Evolutionary conservation across 2,329 filamentous ascomycete species (phyloP), one percentile per base, ranked within the genome.

Genomic region (Aspergillus udagawae): DNA sequence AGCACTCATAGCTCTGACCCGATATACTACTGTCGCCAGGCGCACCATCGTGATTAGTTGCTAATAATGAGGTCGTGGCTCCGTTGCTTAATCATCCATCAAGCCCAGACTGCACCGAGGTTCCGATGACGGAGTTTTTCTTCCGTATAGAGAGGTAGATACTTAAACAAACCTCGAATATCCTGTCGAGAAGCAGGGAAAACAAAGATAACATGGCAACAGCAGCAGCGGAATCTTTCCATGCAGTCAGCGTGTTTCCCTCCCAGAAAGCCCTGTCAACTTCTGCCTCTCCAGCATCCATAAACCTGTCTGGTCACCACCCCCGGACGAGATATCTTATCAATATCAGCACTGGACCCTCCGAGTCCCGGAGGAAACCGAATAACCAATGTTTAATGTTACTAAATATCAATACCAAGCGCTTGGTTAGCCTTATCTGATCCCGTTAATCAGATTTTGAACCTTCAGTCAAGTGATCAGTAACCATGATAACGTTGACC

Each of bases 371-470:
- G 44, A 47, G 21, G 44, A 25, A 47, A 17, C 32, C 32, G 14
- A 38, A 38, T 17, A 38, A 17, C 32, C 12, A 35, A 29, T 29
- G 10, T 29, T 29, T 29, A 29, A 29, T 29, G 28, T 29, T 29
- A 29, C 28, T 10, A 29, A 29, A 29, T 29, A 12, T 12, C 12
- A 29, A 32, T 32, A 32, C 29, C 29, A 32, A 12, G 42, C 7
- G 9, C 42, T 21, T 21, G 20, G n/a, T 45, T 29, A 45, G 42
- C n/a, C 50, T 56, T 56, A 56, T 56, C 51, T 53, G 54, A 56
- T 56, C 50, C 45, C 38, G 14, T 50, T 50, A 45, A 47, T 53
- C 29, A 23, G 38, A 45, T 53, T 47, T 32, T 20, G n/a, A 1
- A 28, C 38, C 12, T 3, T 7, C n/a, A 28, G 29, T 38, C 32